Evolutionary conservation across 805 yeast species (phyloP), one percentile per base, ranked within the genome.

Genomic region (Cyberlindnera maclurae): DNA sequence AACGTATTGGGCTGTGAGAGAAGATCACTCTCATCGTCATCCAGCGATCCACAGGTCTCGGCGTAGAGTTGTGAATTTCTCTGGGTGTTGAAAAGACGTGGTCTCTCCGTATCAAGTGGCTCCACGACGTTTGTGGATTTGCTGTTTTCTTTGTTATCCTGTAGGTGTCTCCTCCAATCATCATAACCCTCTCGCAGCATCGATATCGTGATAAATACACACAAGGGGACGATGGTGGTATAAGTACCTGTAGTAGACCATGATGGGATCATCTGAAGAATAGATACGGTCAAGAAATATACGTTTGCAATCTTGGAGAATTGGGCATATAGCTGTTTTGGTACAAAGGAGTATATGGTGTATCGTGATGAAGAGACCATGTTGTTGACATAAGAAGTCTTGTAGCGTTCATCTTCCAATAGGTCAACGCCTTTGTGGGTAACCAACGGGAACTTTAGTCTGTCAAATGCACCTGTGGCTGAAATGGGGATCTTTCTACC

Each of bases 221-320:
- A 64, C 41, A 93, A 67, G 2, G 98, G 97, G 30, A 89, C 71
- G 50, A 93, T 90, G 2, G 98, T 93, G 4, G 97, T 93, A 56
- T 78, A 87, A 11, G 88, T 82, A 43, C 97, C 98, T 0, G 98
- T 93, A 5, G 98, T 87, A 1, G 96, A 86, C 97, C 96, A 93
- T 3, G 88, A 77, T 1, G 98, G 97, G 34, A 93, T 81, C 89
- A 90, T 80, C 58, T 93, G 98, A 67, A 93, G 67, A 44, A 93
- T 82, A 3, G 97, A 89, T 13, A 93, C 93, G 3, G 79, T 69
- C 73, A 93, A 64, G 62, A 93, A 93, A 59, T 93, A 90, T 44
- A 89, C 69, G 57, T 93, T 93, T 22, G 98, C 98, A 33, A 93
- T 54, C 56, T 87, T 90, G 17, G 95, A 86, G 54, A 93, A 90